Conservation (phyloP, 2,329 filamentous ascomycete species). For the Fusarium nelsonii region DNA sequence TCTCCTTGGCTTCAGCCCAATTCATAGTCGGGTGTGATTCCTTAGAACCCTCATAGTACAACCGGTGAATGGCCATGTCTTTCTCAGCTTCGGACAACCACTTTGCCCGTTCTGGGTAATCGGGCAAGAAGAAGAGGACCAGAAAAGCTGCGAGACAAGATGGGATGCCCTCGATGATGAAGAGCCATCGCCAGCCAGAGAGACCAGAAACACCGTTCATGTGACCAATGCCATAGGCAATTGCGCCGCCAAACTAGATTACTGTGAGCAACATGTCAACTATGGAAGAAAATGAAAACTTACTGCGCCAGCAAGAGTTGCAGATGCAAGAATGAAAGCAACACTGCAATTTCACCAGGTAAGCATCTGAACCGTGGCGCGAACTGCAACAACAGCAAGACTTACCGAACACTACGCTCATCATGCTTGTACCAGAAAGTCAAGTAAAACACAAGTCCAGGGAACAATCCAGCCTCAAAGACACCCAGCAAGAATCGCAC, state of each 20-base stretch:
- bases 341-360: slow-evolving; percentile 58
- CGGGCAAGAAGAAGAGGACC: slow-evolving; percentile 76
- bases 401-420: slow-evolving; percentile 72
- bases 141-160: slow-evolving; percentile 72
- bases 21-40: slow-evolving; percentile 72
- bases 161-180: slow-evolving; percentile 72
- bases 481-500: slow-evolving; percentile 76
- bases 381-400: background rate
- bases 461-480: slow-evolving; percentile 77
- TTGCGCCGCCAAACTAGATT: slow-evolving; percentile 71
- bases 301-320: slow-evolving; percentile 75
- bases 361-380: slow-evolving; percentile 19
- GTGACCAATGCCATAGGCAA: slow-evolving; percentile 78
- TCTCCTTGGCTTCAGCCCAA: slow-evolving; percentile 76
- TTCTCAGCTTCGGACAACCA: slow-evolving; percentile 73
- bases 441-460: slow-evolving; percentile 71
- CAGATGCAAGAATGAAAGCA: slow-evolving; percentile 76
- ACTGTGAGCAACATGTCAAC: slow-evolving; percentile 3
- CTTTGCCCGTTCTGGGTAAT: slow-evolving; percentile 73
- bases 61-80: slow-evolving; percentile 61
- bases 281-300: slow-evolving; percentile 17
- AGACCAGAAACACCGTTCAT: slow-evolving; percentile 74
- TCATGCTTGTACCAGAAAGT: slow-evolving; percentile 80
- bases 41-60: slow-evolving; percentile 63
- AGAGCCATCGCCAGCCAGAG: slow-evolving; percentile 76